These are phyloP conservation scores for Candida qinlingensis DNA, from an alignment of 805 yeast species.

Conservation along the genomic window DNA sequence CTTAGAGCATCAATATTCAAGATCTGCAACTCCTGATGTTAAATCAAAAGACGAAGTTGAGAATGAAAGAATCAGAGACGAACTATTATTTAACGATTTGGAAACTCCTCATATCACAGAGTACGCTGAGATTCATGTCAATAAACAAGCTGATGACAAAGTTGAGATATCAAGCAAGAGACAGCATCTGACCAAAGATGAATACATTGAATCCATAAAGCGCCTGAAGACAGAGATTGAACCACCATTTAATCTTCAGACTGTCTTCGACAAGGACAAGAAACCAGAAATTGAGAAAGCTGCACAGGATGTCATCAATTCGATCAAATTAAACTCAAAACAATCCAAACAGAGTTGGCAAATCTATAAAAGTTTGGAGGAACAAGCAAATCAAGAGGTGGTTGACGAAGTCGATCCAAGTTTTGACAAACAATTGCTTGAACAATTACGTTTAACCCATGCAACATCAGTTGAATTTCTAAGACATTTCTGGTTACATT, in stretches of 20 bases:
- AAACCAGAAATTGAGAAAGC: conserved; percentile 36
- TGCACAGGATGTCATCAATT: conserved; percentile 37
- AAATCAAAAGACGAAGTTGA: conserved; percentile 33
- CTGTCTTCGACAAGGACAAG: conserved; percentile 22
- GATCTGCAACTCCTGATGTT: conserved; percentile 29
- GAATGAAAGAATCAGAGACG: conserved; percentile 35
- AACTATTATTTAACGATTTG: conserved; percentile 46
- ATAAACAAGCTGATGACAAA: conserved; percentile 15
- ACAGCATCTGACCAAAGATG: conserved; percentile 19
- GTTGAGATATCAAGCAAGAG: conserved; percentile 3
- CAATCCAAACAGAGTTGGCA: conserved; percentile 47
- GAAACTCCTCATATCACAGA: conserved; percentile 42
- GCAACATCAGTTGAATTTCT: conserved; percentile 72
- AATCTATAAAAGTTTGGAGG: conserved; percentile 22
- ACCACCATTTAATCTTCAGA: conserved; percentile 24
- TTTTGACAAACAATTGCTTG: conserved; percentile 35
- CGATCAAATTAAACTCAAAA: conserved; percentile 49
- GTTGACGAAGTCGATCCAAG: conserved; percentile 27
- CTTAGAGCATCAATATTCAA: conserved; percentile 37
- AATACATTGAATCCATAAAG: conserved; percentile 19
- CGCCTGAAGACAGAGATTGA: conserved; percentile 16
- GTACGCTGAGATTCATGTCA: conserved; percentile 41
- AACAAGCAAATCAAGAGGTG: conserved; percentile 21
- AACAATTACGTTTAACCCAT: conserved; percentile 55
- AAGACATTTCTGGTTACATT: conserved; percentile 69